Percentiles rank a stretch among this genome's conserved stretches.
Conservation (phyloP, 352 stramenopile genomes). For the Pythium monospermum region DNA sequence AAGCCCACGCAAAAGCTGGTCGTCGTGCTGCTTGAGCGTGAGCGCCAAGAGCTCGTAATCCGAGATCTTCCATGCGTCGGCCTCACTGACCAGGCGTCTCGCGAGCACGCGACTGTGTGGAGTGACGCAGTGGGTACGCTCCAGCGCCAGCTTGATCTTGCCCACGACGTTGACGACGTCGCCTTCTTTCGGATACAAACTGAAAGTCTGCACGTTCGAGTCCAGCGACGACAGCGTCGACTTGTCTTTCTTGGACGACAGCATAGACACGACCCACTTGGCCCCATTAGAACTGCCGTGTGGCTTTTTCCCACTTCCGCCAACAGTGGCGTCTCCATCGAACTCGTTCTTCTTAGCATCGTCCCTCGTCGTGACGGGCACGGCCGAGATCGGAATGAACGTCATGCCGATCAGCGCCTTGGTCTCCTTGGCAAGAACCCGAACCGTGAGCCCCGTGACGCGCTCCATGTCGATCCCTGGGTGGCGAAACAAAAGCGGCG, state of each 20-base stretch:
- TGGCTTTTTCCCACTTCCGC: too few species aligned
- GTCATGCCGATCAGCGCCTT: conserved; percentile 31
- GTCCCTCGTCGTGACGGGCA: conserved; percentile 16
- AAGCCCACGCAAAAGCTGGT: conserved; percentile 42
- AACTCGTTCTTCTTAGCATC: neutral
- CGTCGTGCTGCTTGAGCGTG: conserved; percentile 33
- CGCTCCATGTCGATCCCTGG: conserved; percentile 40
- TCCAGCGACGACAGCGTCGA: neutral
- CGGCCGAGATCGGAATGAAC: conserved; percentile 30
- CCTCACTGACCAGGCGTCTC: conserved; percentile 24
- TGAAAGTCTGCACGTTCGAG: neutral
- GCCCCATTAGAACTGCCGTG: neutral
- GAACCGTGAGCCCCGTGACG: conserved; percentile 31
- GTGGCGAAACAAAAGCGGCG: conserved; percentile 25
- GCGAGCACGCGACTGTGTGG: conserved; percentile 26
- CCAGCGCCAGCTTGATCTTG: conserved; percentile 41
- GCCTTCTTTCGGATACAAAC: neutral
- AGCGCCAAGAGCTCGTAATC: conserved; percentile 38
- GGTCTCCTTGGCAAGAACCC: conserved; percentile 24
- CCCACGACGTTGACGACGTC: conserved; percentile 27
- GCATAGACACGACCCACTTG: neutral
- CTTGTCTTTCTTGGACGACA: neutral
- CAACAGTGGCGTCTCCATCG: neutral
- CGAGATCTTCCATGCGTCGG: conserved; percentile 45
- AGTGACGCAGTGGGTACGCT: conserved; percentile 20